These are phyloP conservation scores for Fonsecaea erecta DNA, from an alignment of 2,329 filamentous ascomycete genomes.

Conservation along the genomic window DNA sequence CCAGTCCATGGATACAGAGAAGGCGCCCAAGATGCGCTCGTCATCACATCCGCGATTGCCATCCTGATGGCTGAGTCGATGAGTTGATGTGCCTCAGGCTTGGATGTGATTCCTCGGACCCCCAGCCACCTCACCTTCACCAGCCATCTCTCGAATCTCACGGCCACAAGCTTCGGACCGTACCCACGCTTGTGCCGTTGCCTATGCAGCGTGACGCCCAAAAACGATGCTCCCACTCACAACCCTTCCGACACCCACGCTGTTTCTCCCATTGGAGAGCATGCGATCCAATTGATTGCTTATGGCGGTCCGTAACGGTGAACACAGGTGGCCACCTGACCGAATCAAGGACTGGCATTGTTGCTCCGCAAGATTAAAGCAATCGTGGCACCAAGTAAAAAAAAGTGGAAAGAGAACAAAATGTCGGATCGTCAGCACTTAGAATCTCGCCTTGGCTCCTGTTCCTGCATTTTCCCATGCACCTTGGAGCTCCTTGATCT, in stretches of 20 bases:
- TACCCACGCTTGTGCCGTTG: constrained; percentile 33
- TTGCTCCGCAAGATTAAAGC: constrained; percentile 17
- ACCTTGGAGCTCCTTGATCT: constrained; percentile 31
- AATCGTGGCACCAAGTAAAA: constrained; percentile 25
- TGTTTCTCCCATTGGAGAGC: constrained; percentile 17
- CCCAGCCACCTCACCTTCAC: constrained; percentile 22
- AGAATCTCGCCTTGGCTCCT: constrained; percentile 22
- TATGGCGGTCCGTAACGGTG: neutral
- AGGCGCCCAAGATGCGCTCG: constrained; percentile 4
- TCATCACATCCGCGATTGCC: neutral
- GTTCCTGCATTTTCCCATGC: constrained; percentile 34
- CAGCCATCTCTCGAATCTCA: constrained; percentile 27
- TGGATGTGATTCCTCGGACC: neutral
- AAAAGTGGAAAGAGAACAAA: constrained; percentile 16
- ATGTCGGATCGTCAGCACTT: constrained; percentile 32
- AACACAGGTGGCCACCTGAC: constrained; percentile 14
- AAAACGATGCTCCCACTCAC: constrained; percentile 24
- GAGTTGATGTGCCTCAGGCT: neutral
- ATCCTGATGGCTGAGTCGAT: neutral
- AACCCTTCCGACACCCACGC: constrained; percentile 14
- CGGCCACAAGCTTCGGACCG: constrained; percentile 32
- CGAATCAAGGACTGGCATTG: constrained; percentile 19
- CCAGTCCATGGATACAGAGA: neutral
- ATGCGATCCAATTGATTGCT: constrained; percentile 9
- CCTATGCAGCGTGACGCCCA: constrained; percentile 29